Evolutionary conservation across 345 rosid species (phyloP).

Genomic region (Cochlearia excelsa): DNA sequence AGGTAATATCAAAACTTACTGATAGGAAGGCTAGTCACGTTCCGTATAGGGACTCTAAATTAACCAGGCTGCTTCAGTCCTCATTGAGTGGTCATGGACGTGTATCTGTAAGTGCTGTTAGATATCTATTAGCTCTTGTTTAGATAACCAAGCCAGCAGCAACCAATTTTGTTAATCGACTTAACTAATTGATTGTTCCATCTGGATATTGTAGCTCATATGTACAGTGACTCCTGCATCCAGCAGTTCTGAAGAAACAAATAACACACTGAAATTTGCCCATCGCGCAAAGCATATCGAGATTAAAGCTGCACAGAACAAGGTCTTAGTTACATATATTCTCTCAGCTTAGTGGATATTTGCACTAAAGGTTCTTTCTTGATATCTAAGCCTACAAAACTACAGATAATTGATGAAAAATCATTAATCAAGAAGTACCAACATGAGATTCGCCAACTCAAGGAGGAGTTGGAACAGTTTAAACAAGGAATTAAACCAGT

Average conservation of each 20-base stretch:
- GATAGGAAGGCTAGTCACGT: slow-evolving; percentile 80
- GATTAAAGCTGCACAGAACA: slow-evolving; percentile 88
- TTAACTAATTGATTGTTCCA: slow-evolving; percentile 26
- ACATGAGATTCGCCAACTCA: slow-evolving; percentile 79
- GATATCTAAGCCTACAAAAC: slow-evolving; percentile 27
- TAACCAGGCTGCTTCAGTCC: slow-evolving; percentile 96
- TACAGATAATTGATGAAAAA: slow-evolving; percentile 94
- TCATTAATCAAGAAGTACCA: slow-evolving; percentile 96
- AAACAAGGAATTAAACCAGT: slow-evolving; percentile 74
- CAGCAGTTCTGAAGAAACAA: slow-evolving; percentile 91
- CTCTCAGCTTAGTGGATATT: neutral
- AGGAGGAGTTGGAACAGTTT: slow-evolving; percentile 85
- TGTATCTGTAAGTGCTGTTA: slow-evolving; percentile 71
- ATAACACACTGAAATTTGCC: slow-evolving; percentile 94
- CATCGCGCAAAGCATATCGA: slow-evolving; percentile 99
- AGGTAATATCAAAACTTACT: slow-evolving; percentile 96
- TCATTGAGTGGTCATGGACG: slow-evolving; percentile 97
- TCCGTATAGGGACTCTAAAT: slow-evolving; percentile 94
- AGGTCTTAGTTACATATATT: slow-evolving; percentile 45
- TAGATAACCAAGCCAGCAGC: slow-evolving; percentile 17
- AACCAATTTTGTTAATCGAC: neutral
- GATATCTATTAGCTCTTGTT: slow-evolving; percentile 12
- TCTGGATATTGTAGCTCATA: slow-evolving; percentile 67
- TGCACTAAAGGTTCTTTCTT: slow-evolving; percentile 11
- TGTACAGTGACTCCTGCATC: slow-evolving; percentile 96